Base-by-base conservation (phyloP, 2,329 filamentous ascomycete genomes). In the Torrubiella hemipterigena region DNA sequence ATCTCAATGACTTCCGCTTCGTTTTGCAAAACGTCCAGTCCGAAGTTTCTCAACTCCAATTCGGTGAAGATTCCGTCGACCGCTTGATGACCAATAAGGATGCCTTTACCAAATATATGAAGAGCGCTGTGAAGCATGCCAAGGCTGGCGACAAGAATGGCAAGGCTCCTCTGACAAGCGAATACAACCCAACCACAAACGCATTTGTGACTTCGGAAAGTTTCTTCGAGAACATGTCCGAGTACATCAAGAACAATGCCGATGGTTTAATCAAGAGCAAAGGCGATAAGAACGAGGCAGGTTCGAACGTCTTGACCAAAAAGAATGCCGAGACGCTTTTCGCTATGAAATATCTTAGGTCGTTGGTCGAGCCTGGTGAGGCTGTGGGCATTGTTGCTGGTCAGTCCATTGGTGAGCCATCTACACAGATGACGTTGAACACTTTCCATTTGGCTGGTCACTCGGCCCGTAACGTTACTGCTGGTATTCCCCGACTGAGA, bases 381-480 rank as follows among this genome's bases (percentile, higher is more conserved):
- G 89, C 91, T 17, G 87, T 98, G 17, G 91, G 91, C 42, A 93
- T 98, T 40, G 84, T 98, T 36, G 93, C 93, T 30, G 87, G 87
- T 8, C 91, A 98, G 58, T 96, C 89, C 19, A 78, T 98, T 25
- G 91, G 91, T 51, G 93, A 98, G 52, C 91, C 93, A 7, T 95
- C 87, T 3, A 98, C 91, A 9, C 91, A 98, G 56, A 98, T 98
- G 93, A 98, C 93, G 7, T 65, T 98, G 33, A 98, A 98, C 61
- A 98, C 93, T 17, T 98, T 98, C 73, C 91, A 98, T 71, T 83
- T 98, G 73, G 91, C 91, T 56, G 91, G 91, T 50, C 89, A 96
- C 65, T 87, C 91, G 14, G 81, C 91, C 18, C 96, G 95, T 68
- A 98, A 98, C 70, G 93, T 98, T 51, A 98, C 91, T 1, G 73